These are phyloP conservation scores for Colletotrichum sp. DNA, from an alignment of 2,329 filamentous ascomycete genomes.

Conservation along the genomic window DNA sequence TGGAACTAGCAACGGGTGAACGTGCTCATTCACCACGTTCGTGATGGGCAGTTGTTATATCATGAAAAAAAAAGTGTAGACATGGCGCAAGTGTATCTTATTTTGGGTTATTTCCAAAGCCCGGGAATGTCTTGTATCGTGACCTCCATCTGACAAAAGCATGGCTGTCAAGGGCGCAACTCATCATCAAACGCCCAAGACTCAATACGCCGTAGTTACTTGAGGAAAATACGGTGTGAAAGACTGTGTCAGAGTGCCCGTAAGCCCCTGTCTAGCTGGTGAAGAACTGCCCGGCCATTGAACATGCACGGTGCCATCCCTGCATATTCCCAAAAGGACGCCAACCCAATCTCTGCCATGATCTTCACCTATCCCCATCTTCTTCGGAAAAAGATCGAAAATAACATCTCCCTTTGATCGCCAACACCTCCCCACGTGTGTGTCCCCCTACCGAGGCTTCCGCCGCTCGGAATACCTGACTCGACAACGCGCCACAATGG, in stretches of 20 bases:
- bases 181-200: rapidly evolving
- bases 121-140: rapidly evolving
- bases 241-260: not conserved
- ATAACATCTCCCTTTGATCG: not conserved
- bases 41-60: rapidly evolving
- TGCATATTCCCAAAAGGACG: not conserved
- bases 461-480: not conserved
- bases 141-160: rapidly evolving
- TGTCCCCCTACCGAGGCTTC: not conserved
- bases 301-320: not conserved
- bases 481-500: not conserved
- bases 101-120: not conserved
- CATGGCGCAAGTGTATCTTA: rapidly evolving
- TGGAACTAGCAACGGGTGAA: not conserved
- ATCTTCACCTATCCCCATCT: not conserved
- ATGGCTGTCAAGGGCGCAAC: rapidly evolving
- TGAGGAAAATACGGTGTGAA: not conserved
- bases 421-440: not conserved
- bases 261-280: not conserved
- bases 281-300: not conserved
- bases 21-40: not conserved
- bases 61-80: not conserved
- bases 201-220: rapidly evolving
- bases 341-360: not conserved
- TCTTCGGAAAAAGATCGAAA: not conserved